Evolutionary conservation across 1,139 yeast genomes (phyloP).

Genomic region (Wickerhamiella infanticola): DNA sequence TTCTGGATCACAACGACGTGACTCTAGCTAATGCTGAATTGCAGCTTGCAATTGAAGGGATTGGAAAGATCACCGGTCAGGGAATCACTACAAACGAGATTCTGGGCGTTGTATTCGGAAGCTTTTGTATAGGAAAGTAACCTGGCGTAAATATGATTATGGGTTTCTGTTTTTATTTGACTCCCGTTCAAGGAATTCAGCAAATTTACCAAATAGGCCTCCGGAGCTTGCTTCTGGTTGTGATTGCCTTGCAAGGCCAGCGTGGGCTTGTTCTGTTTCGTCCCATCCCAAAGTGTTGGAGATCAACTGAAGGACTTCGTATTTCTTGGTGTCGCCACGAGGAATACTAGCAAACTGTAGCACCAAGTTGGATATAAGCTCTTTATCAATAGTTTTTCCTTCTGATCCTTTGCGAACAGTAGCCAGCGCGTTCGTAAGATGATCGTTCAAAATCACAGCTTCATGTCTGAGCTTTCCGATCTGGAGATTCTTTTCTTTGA

Average conservation of each 20-base stretch:
- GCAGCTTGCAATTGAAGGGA: constrained; percentile 63
- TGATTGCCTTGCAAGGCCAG: constrained; percentile 50
- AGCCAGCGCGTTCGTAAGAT: constrained; percentile 75
- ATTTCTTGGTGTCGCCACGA: constrained; percentile 85
- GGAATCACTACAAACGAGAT: constrained; percentile 83
- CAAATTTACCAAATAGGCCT: constrained; percentile 76
- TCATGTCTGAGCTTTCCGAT: constrained; percentile 90
- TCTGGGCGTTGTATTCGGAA: constrained; percentile 77
- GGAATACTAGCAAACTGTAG: constrained; percentile 78
- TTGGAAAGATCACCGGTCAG: constrained; percentile 84
- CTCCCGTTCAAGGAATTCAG: constrained; percentile 76
- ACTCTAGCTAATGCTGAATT: constrained; percentile 73
- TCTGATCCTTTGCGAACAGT: constrained; percentile 61
- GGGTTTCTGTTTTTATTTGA: constrained; percentile 9
- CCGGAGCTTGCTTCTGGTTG: constrained; percentile 29
- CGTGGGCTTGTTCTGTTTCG: constrained; percentile 62
- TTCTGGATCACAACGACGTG: constrained; percentile 43
- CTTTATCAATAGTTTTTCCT: constrained; percentile 70
- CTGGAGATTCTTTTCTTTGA: constrained; percentile 59
- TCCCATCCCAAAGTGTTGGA: constrained; percentile 82
- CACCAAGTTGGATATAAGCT: constrained; percentile 69
- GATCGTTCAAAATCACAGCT: constrained; percentile 89
- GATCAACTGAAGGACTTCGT: constrained; percentile 74
- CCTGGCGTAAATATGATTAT: background rate
- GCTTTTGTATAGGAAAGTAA: constrained; percentile 85